Percentiles rank a stretch among this genome's conserved stretches.
These are phyloP conservation scores for Carpinus viminea DNA, from an alignment of 306 rosid species.

Conservation along the genomic window DNA sequence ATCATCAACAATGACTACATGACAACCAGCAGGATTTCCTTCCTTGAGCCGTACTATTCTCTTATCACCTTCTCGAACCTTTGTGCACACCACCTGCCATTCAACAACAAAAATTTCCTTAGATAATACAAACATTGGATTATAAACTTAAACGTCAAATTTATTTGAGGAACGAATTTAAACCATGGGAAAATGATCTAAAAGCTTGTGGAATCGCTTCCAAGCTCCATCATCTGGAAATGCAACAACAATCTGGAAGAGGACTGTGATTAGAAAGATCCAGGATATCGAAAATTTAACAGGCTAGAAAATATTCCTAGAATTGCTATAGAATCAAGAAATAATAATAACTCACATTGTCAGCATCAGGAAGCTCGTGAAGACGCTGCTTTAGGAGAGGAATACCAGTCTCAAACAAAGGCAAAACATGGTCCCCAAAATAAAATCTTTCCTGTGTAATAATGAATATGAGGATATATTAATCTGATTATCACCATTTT, in stretches of 20 bases:
- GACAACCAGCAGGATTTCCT: constrained; percentile 79
- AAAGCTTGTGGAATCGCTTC: constrained; percentile 95
- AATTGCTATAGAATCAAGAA: background rate
- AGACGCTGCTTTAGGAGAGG: constrained; percentile 88
- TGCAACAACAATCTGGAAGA: constrained; percentile 84
- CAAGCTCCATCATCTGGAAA: constrained; percentile 99
- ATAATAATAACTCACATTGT: constrained; percentile 48
- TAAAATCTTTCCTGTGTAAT: constrained; percentile 87
- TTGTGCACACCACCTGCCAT: constrained; percentile 81
- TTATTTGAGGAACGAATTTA: constrained; percentile 15
- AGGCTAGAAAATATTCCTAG: constrained; percentile 3
- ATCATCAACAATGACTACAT: constrained; percentile 96
- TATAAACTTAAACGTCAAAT: constrained; percentile 2
- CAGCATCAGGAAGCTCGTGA: constrained; percentile 76
- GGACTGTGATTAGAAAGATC: constrained; percentile 6
- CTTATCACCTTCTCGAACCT: constrained; percentile 96
- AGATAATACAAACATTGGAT: constrained; percentile 22
- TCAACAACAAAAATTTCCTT: background rate
- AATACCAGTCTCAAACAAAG: constrained; percentile 95
- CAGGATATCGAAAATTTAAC: background rate
- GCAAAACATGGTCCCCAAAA: constrained; percentile 94
- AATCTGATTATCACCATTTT: background rate
- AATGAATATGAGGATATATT: constrained; percentile 2
- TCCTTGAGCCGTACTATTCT: constrained; percentile 94
- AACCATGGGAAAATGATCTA: constrained; percentile 75